These are phyloP conservation scores for Trichoderma afroharzianum DNA, from an alignment of 2,329 filamentous ascomycete species.

Conservation along the genomic window DNA sequence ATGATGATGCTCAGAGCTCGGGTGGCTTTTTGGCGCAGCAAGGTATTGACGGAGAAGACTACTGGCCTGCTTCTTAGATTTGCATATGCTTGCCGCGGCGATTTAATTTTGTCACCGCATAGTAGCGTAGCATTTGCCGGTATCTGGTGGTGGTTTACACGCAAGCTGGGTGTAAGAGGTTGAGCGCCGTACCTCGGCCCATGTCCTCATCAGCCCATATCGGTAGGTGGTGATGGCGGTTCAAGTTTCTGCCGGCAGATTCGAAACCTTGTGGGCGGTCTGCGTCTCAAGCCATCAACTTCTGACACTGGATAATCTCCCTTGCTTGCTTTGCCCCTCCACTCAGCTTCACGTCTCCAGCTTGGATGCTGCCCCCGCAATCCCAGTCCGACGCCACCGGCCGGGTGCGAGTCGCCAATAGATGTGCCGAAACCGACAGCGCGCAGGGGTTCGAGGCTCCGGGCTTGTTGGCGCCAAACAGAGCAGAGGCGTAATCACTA, in stretches of 20 bases:
- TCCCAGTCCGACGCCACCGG: conserved; percentile 5
- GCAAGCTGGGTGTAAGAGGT: not conserved
- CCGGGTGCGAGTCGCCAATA: not conserved
- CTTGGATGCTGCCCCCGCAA: not conserved
- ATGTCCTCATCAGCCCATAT: not conserved
- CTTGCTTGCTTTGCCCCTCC: not conserved
- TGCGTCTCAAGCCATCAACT: not conserved
- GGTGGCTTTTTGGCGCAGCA: not conserved
- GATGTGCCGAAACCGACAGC: not conserved
- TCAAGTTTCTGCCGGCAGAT: not conserved
- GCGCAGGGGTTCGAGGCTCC: not conserved
- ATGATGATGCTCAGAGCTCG: not conserved
- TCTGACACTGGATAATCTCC: not conserved
- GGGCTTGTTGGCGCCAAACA: not conserved
- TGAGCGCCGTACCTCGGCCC: not conserved
- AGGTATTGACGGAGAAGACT: no score
- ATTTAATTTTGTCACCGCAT: no score
- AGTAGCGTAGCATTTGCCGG: not conserved
- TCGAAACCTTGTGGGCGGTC: not conserved
- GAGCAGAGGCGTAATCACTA: not conserved
- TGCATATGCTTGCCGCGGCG: no score
- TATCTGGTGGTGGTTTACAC: not conserved
- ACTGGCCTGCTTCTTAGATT: no score
- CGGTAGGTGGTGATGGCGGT: not conserved
- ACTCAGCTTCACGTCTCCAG: not conserved